These are phyloP conservation scores for Amanita thiersii DNA, from an alignment of 768 basidiomycete genomes.

Conservation along the genomic window DNA sequence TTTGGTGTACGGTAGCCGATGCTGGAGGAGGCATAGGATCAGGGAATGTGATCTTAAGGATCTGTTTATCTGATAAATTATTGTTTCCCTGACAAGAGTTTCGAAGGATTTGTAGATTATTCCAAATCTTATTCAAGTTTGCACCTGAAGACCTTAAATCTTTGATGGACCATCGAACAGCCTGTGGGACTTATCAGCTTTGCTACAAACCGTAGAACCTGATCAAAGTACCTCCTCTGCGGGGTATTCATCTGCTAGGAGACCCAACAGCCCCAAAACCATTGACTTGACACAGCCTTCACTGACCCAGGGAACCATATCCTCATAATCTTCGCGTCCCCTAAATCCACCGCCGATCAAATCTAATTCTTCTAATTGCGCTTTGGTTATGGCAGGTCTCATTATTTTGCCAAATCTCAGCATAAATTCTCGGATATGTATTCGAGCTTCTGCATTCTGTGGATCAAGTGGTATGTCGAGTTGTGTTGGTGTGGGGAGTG, in stretches of 20 bases:
- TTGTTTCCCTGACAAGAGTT: slow-evolving; percentile 17
- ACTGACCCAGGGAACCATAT: slow-evolving; percentile 49
- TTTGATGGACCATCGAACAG: slow-evolving; percentile 36
- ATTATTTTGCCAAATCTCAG: slow-evolving; percentile 51
- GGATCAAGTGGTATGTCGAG: slow-evolving; percentile 35
- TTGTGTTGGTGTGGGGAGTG: slow-evolving; percentile 45
- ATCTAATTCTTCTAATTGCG: slow-evolving; percentile 58
- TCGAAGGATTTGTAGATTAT: slow-evolving; percentile 40
- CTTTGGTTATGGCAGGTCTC: slow-evolving; percentile 32
- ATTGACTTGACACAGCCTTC: slow-evolving; percentile 59
- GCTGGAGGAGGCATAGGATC: slow-evolving; percentile 53
- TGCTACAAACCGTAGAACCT: not conserved
- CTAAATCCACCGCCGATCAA: slow-evolving; percentile 32
- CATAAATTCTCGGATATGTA: slow-evolving; percentile 69
- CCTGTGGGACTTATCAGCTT: slow-evolving; percentile 18
- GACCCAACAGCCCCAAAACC: slow-evolving; percentile 50
- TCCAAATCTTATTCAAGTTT: slow-evolving; percentile 60
- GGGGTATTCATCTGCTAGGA: slow-evolving; percentile 36
- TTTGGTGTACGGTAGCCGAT: slow-evolving; percentile 28
- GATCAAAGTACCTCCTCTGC: not conserved
- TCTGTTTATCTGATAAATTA: no score
- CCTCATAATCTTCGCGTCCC: slow-evolving; percentile 28
- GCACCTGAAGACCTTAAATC: slow-evolving; percentile 44
- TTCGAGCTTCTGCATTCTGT: slow-evolving; percentile 47
- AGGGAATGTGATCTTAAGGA: slow-evolving; percentile 34